Conservation (phyloP, 2,329 filamentous ascomycete genomes). For the Dactylellina haptotyla region DNA sequence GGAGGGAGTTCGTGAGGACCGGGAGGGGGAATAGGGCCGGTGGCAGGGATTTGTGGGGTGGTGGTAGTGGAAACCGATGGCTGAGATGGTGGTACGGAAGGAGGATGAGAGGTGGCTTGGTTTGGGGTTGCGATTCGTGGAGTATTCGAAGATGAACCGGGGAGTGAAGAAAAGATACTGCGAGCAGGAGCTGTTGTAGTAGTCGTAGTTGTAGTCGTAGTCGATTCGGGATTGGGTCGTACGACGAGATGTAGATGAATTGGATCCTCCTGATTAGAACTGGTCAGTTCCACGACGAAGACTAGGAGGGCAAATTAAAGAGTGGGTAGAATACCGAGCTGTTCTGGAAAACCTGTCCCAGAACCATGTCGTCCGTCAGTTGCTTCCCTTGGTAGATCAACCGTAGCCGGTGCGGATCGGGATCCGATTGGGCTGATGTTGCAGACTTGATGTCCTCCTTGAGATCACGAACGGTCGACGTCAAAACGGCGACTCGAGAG, state of each 20-base stretch:
- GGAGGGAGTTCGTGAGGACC: neutral
- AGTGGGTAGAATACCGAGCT: constrained; percentile 6
- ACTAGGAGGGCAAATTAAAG: neutral
- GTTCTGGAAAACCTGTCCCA: constrained; percentile 23
- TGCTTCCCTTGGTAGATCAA: constrained; percentile 39
- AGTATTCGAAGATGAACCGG: constrained; percentile 1
- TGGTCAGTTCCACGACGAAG: neutral
- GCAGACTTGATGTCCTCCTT: constrained; percentile 10
- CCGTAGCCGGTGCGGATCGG: constrained; percentile 7
- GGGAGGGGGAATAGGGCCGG: neutral
- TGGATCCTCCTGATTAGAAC: constrained; percentile 7
- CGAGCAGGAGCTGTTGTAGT: constrained; percentile 9
- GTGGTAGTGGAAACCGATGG: neutral
- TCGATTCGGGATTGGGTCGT: constrained; percentile 18
- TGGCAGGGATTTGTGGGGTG: neutral
- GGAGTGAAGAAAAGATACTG: constrained; percentile 12
- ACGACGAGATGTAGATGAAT: constrained; percentile 38
- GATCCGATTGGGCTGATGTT: constrained; percentile 3
- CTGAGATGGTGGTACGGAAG: constrained; percentile 1
- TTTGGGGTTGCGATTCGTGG: constrained; percentile 1
- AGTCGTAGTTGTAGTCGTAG: neutral
- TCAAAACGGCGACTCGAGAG: neutral
- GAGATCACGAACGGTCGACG: constrained; percentile 34
- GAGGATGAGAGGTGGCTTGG: neutral
- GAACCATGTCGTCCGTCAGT: constrained; percentile 17